A percentile compares a stretch with the other conserved stretches of the same genome.
These are phyloP conservation scores for Neonectria neomacrospora DNA, from an alignment of 2,329 filamentous ascomycete species.

Conservation along the genomic window DNA sequence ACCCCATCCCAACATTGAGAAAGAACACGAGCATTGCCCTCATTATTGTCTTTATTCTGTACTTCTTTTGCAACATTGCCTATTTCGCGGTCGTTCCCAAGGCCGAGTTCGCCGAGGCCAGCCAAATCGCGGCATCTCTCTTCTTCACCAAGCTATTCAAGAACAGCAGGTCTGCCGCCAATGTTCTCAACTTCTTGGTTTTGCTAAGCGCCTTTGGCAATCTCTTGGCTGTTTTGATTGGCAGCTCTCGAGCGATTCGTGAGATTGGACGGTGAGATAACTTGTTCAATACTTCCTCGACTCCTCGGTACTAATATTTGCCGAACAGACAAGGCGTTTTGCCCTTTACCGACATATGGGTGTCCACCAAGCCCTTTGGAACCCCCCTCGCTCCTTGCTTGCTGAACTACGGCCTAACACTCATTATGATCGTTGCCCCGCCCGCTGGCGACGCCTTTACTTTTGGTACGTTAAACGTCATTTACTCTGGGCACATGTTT, in stretches of 20 bases:
- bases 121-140: constrained; percentile 64
- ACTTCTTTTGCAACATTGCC: constrained; percentile 68
- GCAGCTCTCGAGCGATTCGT: constrained; percentile 65
- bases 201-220: constrained; percentile 68
- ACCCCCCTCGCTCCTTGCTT: constrained; percentile 70
- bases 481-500: neutral
- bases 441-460: constrained; percentile 73
- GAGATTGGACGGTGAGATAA: constrained; percentile 63
- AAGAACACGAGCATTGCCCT: constrained; percentile 61
- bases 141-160: constrained; percentile 70
- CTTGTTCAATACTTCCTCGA: too few relatives aligned
- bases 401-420: constrained; percentile 66
- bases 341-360: constrained; percentile 69
- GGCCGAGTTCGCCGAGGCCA: constrained; percentile 60
- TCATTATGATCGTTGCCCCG: constrained; percentile 69
- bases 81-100: constrained; percentile 67
- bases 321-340: constrained; percentile 65
- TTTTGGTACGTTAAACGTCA: constrained; percentile 55
- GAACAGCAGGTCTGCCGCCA: constrained; percentile 53
- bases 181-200: constrained; percentile 68
- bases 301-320: neutral
- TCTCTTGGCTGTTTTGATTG: constrained; percentile 65
- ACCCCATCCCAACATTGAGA: constrained; percentile 66
- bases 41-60: constrained; percentile 62
- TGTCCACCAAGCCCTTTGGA: constrained; percentile 70